phyloP scores from a whole-genome alignment of 2,329 filamentous ascomycete genomes.

The Colletotrichum karsti region DNA sequence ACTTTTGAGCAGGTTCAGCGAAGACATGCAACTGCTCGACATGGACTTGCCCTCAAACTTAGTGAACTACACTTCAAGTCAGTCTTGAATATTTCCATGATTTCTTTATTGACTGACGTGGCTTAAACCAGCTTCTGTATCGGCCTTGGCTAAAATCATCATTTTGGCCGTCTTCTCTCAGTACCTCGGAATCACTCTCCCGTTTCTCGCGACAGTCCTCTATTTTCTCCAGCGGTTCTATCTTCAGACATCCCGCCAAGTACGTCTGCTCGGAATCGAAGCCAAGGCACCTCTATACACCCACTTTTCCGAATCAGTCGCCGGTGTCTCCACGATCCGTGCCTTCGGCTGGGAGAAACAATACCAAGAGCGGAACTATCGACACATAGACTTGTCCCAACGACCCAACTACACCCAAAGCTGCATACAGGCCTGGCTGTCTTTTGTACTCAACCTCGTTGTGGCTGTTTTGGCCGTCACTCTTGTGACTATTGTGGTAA shows the following conservation, averaged over 20 bases:
- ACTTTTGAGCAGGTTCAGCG: neutral
- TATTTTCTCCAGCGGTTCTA: slow-evolving; percentile 42
- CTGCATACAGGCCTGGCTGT: slow-evolving; percentile 10
- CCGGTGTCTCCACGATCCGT: slow-evolving; percentile 31
- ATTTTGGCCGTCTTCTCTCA: slow-evolving; percentile 19
- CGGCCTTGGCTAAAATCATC: neutral
- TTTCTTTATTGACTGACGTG: no score
- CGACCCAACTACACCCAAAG: neutral
- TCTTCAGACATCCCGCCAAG: slow-evolving; percentile 43
- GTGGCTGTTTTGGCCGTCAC: slow-evolving; percentile 3
- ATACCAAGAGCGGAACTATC: neutral
- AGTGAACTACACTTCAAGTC: slow-evolving; percentile 20
- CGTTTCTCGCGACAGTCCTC: slow-evolving; percentile 33
- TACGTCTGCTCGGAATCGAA: slow-evolving; percentile 42
- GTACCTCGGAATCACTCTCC: slow-evolving; percentile 36
- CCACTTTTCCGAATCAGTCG: slow-evolving; percentile 36
- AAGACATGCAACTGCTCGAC: slow-evolving; percentile 23
- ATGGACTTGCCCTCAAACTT: slow-evolving; percentile 14
- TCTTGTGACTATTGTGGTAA: neutral
- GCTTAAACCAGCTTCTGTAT: slow-evolving; percentile 2
- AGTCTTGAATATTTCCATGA: neutral
- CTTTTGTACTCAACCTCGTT: neutral
- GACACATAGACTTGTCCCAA: neutral
- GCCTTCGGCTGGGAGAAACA: slow-evolving; percentile 25
- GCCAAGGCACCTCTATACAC: slow-evolving; percentile 43